phyloP scores from a whole-genome alignment of 768 basidiomycete genomes.

The Cantharellus anzutake region DNA sequence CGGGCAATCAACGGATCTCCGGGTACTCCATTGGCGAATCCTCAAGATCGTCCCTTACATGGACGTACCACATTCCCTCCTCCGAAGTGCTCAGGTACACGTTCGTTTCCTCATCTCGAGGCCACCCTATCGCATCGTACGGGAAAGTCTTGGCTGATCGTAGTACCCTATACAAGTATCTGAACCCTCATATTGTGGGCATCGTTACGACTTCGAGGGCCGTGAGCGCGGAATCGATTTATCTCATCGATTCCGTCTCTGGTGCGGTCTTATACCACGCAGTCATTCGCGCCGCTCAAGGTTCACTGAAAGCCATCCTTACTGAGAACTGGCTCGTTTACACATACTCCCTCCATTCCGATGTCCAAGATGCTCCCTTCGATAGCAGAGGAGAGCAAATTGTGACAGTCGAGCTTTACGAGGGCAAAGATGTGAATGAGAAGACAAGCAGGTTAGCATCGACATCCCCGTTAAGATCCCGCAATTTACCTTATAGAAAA shows the following conservation, averaged over 20 bases:
- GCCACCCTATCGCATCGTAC: slow-evolving; percentile 41
- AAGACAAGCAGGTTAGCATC: slow-evolving; percentile 47
- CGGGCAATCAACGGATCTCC: neutral
- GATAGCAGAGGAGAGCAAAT: slow-evolving; percentile 42
- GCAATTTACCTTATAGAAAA: neutral
- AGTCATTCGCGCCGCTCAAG: slow-evolving; percentile 30
- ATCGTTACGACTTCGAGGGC: slow-evolving; percentile 32
- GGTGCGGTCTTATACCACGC: slow-evolving; percentile 58
- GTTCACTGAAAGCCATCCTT: slow-evolving; percentile 50
- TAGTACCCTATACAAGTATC: slow-evolving; percentile 82
- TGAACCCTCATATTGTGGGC: slow-evolving; percentile 62
- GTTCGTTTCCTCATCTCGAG: too few relatives aligned
- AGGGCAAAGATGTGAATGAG: slow-evolving; percentile 46
- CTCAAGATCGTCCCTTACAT: too few relatives aligned
- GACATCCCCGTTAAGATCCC: neutral
- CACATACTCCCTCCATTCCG: slow-evolving; percentile 45
- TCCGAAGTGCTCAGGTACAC: neutral
- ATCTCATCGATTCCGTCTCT: slow-evolving; percentile 62
- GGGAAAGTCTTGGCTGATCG: slow-evolving; percentile 79
- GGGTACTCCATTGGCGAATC: too few relatives aligned
- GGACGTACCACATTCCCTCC: neutral
- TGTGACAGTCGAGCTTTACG: slow-evolving; percentile 78
- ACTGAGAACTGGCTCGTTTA: slow-evolving; percentile 91
- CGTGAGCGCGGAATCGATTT: slow-evolving; percentile 34
- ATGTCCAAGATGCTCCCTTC: slow-evolving; percentile 20